These are phyloP conservation scores for Massariosphaeria phaeospora DNA, from an alignment of 495 filamentous ascomycete genomes.

Conservation along the genomic window DNA sequence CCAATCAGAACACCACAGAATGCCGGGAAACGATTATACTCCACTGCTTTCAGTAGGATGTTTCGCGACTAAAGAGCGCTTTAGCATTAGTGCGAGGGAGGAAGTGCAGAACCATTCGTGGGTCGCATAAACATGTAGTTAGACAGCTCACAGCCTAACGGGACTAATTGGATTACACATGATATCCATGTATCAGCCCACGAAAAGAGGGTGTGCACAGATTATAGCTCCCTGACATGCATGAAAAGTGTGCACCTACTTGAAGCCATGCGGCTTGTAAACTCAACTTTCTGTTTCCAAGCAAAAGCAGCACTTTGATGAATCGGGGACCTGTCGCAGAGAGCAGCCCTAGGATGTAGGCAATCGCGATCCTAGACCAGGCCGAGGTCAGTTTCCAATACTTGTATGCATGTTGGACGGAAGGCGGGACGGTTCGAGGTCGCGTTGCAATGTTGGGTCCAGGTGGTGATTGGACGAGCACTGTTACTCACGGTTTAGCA, in stretches of 20 bases:
- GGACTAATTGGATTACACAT: too few species aligned
- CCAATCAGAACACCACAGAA: slow-evolving; percentile 76
- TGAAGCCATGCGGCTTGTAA: slow-evolving; percentile 33
- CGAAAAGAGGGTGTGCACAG: too few species aligned
- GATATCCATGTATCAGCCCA: too few species aligned
- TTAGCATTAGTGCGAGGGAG: too few species aligned
- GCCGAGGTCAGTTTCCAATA: background rate
- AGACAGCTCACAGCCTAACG: too few species aligned
- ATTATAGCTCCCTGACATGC: too few species aligned
- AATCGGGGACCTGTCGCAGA: slow-evolving; percentile 61
- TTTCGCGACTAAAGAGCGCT: too few species aligned
- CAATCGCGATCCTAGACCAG: slow-evolving; percentile 58
- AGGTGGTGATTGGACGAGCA: background rate
- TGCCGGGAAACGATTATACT: slow-evolving; percentile 62
- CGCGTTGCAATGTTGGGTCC: too few species aligned
- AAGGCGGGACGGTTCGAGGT: too few species aligned
- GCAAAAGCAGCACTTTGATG: slow-evolving; percentile 51
- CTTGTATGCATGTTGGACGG: background rate
- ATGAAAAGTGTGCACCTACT: too few species aligned
- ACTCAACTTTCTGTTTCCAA: slow-evolving; percentile 46
- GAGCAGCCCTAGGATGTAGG: slow-evolving; percentile 70
- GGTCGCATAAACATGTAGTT: too few species aligned
- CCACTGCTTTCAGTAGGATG: slow-evolving; percentile 38
- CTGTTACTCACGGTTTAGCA: slow-evolving; percentile 23
- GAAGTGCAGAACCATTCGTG: too few species aligned